These are phyloP conservation scores for Kwoniella sp. DNA, from an alignment of 768 basidiomycete genomes.

Conservation along the genomic window DNA sequence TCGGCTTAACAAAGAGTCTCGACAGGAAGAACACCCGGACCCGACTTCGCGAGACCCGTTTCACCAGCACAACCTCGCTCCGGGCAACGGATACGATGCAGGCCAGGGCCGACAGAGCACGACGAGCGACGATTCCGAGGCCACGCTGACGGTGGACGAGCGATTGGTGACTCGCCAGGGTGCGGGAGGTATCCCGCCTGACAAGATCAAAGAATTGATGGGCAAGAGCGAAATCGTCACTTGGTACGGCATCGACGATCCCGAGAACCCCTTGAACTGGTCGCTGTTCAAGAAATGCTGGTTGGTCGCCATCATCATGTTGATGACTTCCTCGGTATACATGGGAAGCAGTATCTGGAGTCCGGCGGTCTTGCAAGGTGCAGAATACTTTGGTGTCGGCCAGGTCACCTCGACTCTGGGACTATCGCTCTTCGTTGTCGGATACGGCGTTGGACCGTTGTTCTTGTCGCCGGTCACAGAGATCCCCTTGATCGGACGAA, in stretches of 20 bases:
- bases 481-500: slow-evolving; percentile 56
- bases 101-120: slow-evolving; percentile 8
- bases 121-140: slow-evolving; percentile 16
- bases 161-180: slow-evolving; percentile 16
- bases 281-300: slow-evolving; percentile 40
- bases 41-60: slow-evolving; percentile 20
- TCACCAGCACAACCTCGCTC: slow-evolving; percentile 16
- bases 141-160: slow-evolving; percentile 18
- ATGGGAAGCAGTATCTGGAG: slow-evolving; percentile 45
- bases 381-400: slow-evolving; percentile 37
- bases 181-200: slow-evolving; percentile 12
- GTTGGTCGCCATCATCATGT: slow-evolving; percentile 36
- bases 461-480: slow-evolving; percentile 50
- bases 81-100: slow-evolving; percentile 7
- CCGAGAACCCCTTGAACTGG: slow-evolving; percentile 50
- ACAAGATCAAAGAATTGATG: slow-evolving; percentile 23
- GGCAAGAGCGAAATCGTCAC: slow-evolving; percentile 35
- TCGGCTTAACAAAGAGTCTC: slow-evolving; percentile 15
- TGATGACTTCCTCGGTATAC: slow-evolving; percentile 48
- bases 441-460: slow-evolving; percentile 55
- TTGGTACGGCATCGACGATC: slow-evolving; percentile 50
- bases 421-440: slow-evolving; percentile 56
- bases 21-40: not conserved
- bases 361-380: slow-evolving; percentile 33
- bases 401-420: slow-evolving; percentile 49